Evolutionary conservation across 129 eudicot genomes (phyloP).

Genomic region (Artemisia annua): DNA sequence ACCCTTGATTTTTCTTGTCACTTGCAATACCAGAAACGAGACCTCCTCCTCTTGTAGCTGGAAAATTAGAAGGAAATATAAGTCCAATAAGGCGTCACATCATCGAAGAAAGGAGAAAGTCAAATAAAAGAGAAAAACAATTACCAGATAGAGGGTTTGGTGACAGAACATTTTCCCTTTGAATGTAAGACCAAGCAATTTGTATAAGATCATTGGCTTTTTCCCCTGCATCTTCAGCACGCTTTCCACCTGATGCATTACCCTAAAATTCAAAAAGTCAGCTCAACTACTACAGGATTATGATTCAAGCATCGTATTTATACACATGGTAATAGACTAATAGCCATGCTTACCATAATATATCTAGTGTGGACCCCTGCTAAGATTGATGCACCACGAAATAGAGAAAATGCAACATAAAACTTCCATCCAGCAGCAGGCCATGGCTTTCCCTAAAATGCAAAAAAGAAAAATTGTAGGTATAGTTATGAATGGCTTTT

Average conservation of each 20-base stretch:
- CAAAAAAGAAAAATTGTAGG: conserved; percentile 7
- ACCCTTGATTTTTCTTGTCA: conserved; percentile 36
- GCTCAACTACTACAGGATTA: conserved; percentile 8
- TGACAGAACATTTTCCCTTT: conserved; percentile 68
- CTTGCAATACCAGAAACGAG: conserved; percentile 25
- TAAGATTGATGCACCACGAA: conserved; percentile 94
- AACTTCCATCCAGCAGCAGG: conserved; percentile 88
- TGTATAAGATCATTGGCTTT: conserved; percentile 66
- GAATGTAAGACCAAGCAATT: conserved; percentile 78
- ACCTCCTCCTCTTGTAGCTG: conserved; percentile 43
- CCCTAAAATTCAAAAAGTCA: conserved; percentile 52
- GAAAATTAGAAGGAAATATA: conserved; percentile 6
- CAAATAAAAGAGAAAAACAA: neutral
- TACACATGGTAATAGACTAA: conserved; percentile 2
- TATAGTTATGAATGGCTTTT: neutral
- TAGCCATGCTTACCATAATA: conserved; percentile 54
- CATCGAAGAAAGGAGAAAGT: neutral
- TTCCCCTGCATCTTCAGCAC: conserved; percentile 71
- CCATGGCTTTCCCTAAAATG: conserved; percentile 87
- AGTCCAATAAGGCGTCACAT: neutral
- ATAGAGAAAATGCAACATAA: conserved; percentile 87
- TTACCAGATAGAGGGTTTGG: conserved; percentile 73
- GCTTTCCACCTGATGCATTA: conserved; percentile 93
- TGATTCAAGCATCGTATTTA: neutral
- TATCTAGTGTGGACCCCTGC: conserved; percentile 93